A percentile compares a stretch with the other conserved stretches of the same genome.
phyloP scores from a whole-genome alignment of 495 filamentous ascomycete species.

The Xylaria bambusicola region DNA sequence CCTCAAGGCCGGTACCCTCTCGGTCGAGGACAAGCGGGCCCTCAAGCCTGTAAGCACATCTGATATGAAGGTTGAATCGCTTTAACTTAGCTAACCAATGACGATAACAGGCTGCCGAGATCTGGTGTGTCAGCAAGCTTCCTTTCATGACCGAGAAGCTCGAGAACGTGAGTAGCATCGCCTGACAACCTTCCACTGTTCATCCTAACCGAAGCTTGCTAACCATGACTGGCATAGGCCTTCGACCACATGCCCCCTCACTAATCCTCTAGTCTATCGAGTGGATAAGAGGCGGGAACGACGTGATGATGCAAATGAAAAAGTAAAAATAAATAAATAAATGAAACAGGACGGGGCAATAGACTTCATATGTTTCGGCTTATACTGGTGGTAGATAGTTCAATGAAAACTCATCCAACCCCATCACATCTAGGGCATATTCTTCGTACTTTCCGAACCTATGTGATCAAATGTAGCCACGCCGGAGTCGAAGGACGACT shows the following conservation, averaged over 20 bases:
- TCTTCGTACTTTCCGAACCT: neutral
- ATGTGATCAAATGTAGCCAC: neutral
- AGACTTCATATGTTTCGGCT: slow-evolving; percentile 20
- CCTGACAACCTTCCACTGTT: no score
- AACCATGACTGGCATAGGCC: no score
- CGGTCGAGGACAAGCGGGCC: slow-evolving; percentile 63
- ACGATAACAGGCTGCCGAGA: slow-evolving; percentile 59
- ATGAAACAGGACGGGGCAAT: slow-evolving; percentile 12
- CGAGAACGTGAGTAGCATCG: slow-evolving; percentile 39
- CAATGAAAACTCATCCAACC: slow-evolving; percentile 10
- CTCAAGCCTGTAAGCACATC: slow-evolving; percentile 59
- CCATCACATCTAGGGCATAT: neutral
- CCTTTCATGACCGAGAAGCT: slow-evolving; percentile 68
- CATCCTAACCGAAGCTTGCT: no score
- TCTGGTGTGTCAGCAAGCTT: slow-evolving; percentile 68
- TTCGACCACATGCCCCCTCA: slow-evolving; percentile 18
- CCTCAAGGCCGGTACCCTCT: slow-evolving; percentile 65
- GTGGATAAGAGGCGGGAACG: neutral
- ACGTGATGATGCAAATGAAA: neutral
- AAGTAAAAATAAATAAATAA: slow-evolving; percentile 9
- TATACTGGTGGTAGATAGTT: slow-evolving; percentile 14
- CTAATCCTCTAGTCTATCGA: slow-evolving; percentile 1
- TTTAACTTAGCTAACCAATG: slow-evolving; percentile 1
- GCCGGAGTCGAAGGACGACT: no score
- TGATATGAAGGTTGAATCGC: no score